Conservation (phyloP, 2,329 filamentous ascomycete species). For the Blastomyces emzantsi region DNA sequence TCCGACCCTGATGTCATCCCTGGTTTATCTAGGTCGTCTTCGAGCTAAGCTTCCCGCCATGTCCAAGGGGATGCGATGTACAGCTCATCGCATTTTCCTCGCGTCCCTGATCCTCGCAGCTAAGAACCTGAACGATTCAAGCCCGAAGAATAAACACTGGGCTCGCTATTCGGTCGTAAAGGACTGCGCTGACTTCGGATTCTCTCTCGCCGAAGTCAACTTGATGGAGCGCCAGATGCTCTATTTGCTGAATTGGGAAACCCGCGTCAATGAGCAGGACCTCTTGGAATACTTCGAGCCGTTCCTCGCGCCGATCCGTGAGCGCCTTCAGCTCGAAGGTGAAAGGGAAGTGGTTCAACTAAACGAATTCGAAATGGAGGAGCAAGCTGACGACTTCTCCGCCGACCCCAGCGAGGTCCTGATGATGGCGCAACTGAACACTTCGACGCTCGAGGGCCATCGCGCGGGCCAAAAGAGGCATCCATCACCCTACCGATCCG, state of each 20-base stretch:
- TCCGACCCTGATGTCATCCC: constrained; percentile 89
- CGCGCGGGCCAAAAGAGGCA: constrained; percentile 31
- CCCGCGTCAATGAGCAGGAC: constrained; percentile 74
- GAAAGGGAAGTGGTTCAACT: constrained; percentile 9
- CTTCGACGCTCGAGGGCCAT: constrained; percentile 20
- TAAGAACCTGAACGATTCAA: constrained; percentile 98
- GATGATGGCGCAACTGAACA: background rate
- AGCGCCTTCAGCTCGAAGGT: constrained; percentile 11
- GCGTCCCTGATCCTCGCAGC: constrained; percentile 59
- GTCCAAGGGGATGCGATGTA: constrained; percentile 93
- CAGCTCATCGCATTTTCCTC: constrained; percentile 94
- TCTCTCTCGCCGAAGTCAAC: constrained; percentile 93
- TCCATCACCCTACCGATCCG: constrained; percentile 29
- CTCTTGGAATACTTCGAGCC: constrained; percentile 78
- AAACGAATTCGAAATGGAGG: constrained; percentile 2
- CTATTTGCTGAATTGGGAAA: constrained; percentile 89
- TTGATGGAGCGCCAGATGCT: constrained; percentile 99
- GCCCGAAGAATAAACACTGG: constrained; percentile 99
- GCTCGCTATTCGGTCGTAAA: constrained; percentile 78
- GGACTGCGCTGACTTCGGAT: constrained; percentile 69
- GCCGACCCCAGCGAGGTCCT: constrained; percentile 12
- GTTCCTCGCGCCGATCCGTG: constrained; percentile 78
- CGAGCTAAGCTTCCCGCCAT: constrained; percentile 80
- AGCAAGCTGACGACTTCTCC: constrained; percentile 1
- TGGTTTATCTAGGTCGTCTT: constrained; percentile 85